Percentiles rank a stretch among this genome's conserved stretches.
Conservation (phyloP, 169 alveolate genomes). For the Perkinsus chesapeaki region DNA sequence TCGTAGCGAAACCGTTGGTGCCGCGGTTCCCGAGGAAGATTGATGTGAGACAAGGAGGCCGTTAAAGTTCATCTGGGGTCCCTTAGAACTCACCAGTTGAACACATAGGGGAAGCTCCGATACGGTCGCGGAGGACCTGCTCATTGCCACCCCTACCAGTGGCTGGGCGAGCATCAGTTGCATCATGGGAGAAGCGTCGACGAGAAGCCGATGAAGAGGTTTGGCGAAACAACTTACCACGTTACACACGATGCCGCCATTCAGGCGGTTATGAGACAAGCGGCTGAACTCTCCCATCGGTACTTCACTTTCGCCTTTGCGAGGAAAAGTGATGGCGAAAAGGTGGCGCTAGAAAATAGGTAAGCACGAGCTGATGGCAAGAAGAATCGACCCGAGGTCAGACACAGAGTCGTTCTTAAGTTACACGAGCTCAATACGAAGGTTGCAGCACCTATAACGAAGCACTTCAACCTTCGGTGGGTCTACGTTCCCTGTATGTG, state of each 20-base stretch:
- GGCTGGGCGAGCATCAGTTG: neutral
- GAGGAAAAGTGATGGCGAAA: neutral
- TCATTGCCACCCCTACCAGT: neutral
- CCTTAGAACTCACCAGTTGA: neutral
- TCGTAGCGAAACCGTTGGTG: neutral
- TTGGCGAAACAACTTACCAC: neutral
- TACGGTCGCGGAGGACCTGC: neutral
- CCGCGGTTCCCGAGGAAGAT: neutral
- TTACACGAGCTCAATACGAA: neutral
- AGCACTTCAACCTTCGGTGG: neutral
- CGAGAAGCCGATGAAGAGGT: neutral
- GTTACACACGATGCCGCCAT: neutral
- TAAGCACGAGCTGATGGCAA: neutral
- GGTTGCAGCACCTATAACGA: neutral
- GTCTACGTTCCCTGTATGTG: too few relatives aligned
- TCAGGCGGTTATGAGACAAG: neutral
- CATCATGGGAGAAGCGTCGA: neutral
- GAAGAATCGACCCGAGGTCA: neutral
- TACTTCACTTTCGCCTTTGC: neutral
- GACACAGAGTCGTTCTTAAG: neutral
- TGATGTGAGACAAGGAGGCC: too few relatives aligned
- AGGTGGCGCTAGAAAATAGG: neutral
- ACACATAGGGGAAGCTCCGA: neutral
- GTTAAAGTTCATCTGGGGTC: too few relatives aligned
- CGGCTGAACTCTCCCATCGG: neutral